These are phyloP conservation scores for Phaeosphaeria sp. DNA, from an alignment of 2,329 filamentous ascomycete genomes.

Conservation along the genomic window DNA sequence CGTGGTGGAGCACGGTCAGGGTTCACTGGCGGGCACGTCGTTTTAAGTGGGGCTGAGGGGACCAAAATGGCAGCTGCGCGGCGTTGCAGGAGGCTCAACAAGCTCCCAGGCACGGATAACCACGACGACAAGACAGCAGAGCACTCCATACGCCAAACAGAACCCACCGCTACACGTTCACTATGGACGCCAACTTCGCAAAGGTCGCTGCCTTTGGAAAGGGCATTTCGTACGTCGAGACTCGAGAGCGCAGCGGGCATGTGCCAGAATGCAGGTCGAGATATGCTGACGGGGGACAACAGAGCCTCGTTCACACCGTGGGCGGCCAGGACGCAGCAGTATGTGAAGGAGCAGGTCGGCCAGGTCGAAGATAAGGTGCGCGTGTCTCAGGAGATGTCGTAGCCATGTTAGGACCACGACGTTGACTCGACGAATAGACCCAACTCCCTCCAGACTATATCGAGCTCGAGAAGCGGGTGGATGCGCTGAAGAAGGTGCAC, in stretches of 20 bases:
- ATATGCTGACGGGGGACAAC: slow-evolving; percentile 54
- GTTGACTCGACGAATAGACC: slow-evolving; percentile 66
- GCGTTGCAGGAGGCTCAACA: slow-evolving; percentile 23
- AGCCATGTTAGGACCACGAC: background rate
- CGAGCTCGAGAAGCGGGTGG: slow-evolving; percentile 97
- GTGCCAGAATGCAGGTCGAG: slow-evolving; percentile 15
- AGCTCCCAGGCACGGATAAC: slow-evolving; percentile 18
- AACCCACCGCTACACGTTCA: slow-evolving; percentile 11
- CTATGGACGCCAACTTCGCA: slow-evolving; percentile 74
- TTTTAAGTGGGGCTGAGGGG: background rate
- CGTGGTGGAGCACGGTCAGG: background rate
- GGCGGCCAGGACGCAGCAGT: slow-evolving; percentile 92
- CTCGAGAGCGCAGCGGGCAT: background rate
- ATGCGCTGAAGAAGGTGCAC: slow-evolving; percentile 95
- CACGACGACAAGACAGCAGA: slow-evolving; percentile 17
- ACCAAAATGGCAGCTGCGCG: slow-evolving; percentile 2
- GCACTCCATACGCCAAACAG: background rate
- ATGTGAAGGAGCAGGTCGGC: slow-evolving; percentile 96
- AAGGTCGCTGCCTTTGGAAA: slow-evolving; percentile 74
- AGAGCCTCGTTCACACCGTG: slow-evolving; percentile 90
- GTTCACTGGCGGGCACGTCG: too few species aligned
- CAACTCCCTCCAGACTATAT: slow-evolving; percentile 97
- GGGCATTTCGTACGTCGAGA: slow-evolving; percentile 66
- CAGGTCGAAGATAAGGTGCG: slow-evolving; percentile 90
- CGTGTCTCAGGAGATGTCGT: slow-evolving; percentile 1